A percentile compares a stretch with the other conserved stretches of the same genome.
phyloP scores from a whole-genome alignment of 2,329 filamentous ascomycete species.

The Sporothrix brunneoviolacea region DNA sequence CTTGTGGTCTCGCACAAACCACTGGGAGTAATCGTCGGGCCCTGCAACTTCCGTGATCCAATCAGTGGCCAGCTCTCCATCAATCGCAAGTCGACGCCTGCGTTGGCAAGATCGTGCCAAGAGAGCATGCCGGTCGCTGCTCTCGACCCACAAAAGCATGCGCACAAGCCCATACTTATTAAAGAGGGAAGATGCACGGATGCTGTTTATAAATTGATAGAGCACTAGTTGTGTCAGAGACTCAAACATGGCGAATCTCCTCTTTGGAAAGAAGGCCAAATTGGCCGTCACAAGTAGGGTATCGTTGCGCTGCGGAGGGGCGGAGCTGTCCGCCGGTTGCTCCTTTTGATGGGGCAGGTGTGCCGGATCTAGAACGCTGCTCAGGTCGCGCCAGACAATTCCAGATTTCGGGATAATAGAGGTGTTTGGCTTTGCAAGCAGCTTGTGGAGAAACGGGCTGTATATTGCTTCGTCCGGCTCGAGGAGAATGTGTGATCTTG shows the following conservation, averaged over 20 bases:
- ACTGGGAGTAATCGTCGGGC: conserved; percentile 17
- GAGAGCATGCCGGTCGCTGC: conserved; percentile 50
- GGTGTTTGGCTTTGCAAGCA: conserved; percentile 44
- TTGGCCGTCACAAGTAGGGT: conserved; percentile 69
- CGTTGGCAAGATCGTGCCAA: conserved; percentile 53
- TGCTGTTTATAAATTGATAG: conserved; percentile 54
- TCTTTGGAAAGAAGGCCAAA: conserved; percentile 48
- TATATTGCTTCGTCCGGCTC: conserved; percentile 61
- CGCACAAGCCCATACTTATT: conserved; percentile 74
- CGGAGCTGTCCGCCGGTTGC: conserved; percentile 29
- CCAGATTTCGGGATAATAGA: conserved; percentile 50
- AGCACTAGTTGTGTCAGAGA: conserved; percentile 53
- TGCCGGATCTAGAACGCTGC: conserved; percentile 42
- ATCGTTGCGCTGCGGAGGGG: conserved; percentile 53
- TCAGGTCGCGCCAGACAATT: conserved; percentile 54
- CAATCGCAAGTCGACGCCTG: conserved; percentile 51
- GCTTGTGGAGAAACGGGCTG: conserved; percentile 50
- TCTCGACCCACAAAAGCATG: conserved; percentile 66
- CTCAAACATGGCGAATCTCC: conserved; percentile 43
- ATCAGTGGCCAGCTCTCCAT: conserved; percentile 55
- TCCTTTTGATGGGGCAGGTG: conserved; percentile 50
- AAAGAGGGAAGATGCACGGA: conserved; percentile 54
- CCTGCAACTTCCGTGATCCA: conserved; percentile 49
- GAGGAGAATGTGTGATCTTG: conserved; percentile 75
- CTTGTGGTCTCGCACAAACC: conserved; percentile 36